Evolutionary conservation across 441 rosid species (phyloP).

Genomic region (Corymbia citriodora): DNA sequence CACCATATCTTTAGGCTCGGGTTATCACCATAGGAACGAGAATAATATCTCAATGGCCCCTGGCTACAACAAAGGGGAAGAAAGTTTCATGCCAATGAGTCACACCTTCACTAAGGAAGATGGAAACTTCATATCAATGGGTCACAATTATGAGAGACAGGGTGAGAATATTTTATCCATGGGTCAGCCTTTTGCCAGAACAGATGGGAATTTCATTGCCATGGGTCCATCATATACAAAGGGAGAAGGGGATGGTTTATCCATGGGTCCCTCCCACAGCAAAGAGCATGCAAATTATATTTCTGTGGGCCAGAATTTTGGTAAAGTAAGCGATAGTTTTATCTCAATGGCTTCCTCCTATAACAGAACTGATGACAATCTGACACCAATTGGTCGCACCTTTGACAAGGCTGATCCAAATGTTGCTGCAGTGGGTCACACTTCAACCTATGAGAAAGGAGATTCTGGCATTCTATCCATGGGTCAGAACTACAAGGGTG

Average conservation of each 20-base stretch:
- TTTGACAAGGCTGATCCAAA: slow-evolving; percentile 43
- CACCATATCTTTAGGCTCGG: slow-evolving; percentile 21
- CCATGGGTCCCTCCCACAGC: slow-evolving; percentile 31
- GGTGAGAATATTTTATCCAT: slow-evolving; percentile 33
- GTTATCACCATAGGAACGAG: slow-evolving; percentile 18
- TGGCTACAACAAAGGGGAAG: slow-evolving; percentile 27
- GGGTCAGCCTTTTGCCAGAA: slow-evolving; percentile 47
- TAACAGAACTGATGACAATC: slow-evolving; percentile 29
- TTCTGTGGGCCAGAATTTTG: slow-evolving; percentile 27
- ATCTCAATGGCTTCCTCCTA: slow-evolving; percentile 38
- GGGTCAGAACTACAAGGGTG: slow-evolving; percentile 28
- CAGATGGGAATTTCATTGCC: slow-evolving; percentile 28
- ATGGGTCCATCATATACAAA: slow-evolving; percentile 33
- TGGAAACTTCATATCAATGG: slow-evolving; percentile 26
- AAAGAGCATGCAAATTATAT: slow-evolving; percentile 33
- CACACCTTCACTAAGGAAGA: slow-evolving; percentile 42
- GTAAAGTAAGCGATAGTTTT: slow-evolving; percentile 29
- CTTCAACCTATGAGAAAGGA: slow-evolving; percentile 19
- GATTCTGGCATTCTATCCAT: slow-evolving; percentile 23
- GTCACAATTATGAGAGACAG: slow-evolving; percentile 35
- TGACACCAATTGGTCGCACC: slow-evolving; percentile 23
- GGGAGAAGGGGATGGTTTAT: slow-evolving; percentile 23
- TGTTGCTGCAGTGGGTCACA: slow-evolving; percentile 16
- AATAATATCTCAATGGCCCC: slow-evolving; percentile 19
- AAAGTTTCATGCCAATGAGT: slow-evolving; percentile 39